Evolutionary conservation across 495 filamentous ascomycete genomes (phyloP).

Genomic region (Hyaloscypha variabilis): DNA sequence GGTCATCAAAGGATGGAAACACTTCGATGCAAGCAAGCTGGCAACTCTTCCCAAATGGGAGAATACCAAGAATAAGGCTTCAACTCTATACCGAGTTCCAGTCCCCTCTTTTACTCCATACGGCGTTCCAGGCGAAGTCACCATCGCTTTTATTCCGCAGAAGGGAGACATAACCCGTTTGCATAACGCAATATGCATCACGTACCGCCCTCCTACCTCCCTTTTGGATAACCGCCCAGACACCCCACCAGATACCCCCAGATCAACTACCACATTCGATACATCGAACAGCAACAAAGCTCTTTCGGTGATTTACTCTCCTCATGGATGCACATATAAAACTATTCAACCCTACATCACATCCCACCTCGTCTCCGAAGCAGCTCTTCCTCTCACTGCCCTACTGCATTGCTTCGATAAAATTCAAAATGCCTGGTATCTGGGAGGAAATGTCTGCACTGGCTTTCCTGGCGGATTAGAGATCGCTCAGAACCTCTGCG

Average conservation of each 20-base stretch:
- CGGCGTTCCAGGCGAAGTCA: constrained; percentile 61
- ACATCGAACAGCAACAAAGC: not conserved
- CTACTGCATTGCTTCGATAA: constrained; percentile 67
- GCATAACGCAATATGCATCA: constrained; percentile 71
- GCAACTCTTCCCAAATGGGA: constrained; percentile 55
- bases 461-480: constrained; percentile 60
- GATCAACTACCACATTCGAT: constrained; percentile 34
- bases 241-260: constrained; percentile 34
- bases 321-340: constrained; percentile 45
- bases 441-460: constrained; percentile 62
- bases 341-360: constrained; percentile 47
- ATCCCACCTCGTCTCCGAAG: constrained; percentile 42
- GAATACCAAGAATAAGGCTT: constrained; percentile 33
- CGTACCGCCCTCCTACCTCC: constrained; percentile 58
- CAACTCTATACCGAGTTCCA: constrained; percentile 36
- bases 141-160: constrained; percentile 64
- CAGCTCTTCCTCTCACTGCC: constrained; percentile 57
- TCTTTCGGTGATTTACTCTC: constrained; percentile 49
- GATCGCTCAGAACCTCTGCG: constrained; percentile 54
- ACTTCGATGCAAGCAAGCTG: constrained; percentile 60
- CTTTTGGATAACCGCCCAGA: constrained; percentile 4
- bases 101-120: constrained; percentile 48
- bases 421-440: constrained; percentile 62
- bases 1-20: constrained; percentile 63
- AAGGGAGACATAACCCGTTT: constrained; percentile 61